Evolutionary conservation across 2,329 filamentous ascomycete species (phyloP), one percentile per base, ranked within the genome.

Genomic region (Monilinia laxa): DNA sequence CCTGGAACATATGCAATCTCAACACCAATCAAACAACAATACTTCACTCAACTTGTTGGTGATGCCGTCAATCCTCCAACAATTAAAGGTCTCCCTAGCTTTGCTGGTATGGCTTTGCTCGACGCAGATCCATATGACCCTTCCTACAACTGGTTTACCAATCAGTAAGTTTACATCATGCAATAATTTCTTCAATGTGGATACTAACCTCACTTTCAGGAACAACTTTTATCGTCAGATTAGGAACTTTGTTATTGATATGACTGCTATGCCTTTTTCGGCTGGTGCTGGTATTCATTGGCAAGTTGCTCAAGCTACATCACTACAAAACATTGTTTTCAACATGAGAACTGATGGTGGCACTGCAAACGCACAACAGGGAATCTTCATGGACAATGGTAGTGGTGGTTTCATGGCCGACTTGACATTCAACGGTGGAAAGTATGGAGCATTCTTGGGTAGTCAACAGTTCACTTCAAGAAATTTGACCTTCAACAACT

Each of bases 1-100:
- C 83, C 91, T 14, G 93, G 94, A 71, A 96, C 88, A 66, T 98
- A 97, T 76, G 75, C 90, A 23, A 88, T 98, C 73, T 92, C 87
- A 76, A 84, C 82, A 74, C 91, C 94, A 28, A 86, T 98, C 71
- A 80, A 93, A 62, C 90, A 93, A 77, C 90, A 89, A 78, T 98
- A 98, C 83, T 97, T 97, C 81, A 96, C 93, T 12, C 93, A 97
- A 77, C 86, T 98, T 69, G 83, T 97, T 47, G 94, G 94, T 67
- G 93, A 98, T 80, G 87, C 89, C 59, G 76, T 85, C 73, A 82
- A 85, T 70, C 78, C 89, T 18, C 93, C 94, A 0, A 89, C 88
- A 0, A 82, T 97, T 78, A 92, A 94, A 81, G 90, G 90, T 3
- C 78, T 86, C 1, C 77, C 88, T 54, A 81, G 82, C 73, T 99